Evolutionary conservation across 2,329 filamentous ascomycete genomes (phyloP).

Genomic region (Trichoderma koningii): DNA sequence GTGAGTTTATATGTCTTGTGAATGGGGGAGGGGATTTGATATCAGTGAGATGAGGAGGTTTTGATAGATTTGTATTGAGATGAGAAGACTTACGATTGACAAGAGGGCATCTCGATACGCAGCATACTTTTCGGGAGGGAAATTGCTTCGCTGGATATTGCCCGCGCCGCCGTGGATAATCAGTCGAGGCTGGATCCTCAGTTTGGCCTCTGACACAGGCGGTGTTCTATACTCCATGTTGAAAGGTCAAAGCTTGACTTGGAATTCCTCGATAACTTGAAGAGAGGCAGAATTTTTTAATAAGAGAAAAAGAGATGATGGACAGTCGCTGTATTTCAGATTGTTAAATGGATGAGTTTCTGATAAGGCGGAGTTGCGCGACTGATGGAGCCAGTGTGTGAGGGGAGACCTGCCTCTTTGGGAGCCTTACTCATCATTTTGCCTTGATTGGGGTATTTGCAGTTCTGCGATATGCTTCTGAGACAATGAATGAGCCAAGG

Average conservation of each 20-base stretch:
- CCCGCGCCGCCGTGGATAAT: slow-evolving; percentile 76
- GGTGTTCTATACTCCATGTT: slow-evolving; percentile 47
- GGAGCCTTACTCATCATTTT: background rate
- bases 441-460: too few species aligned
- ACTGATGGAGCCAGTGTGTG: background rate
- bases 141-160: slow-evolving; percentile 62
- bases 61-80: background rate
- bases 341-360: background rate
- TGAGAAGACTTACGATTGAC: slow-evolving; percentile 55
- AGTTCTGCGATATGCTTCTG: too few species aligned
- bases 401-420: slow-evolving; percentile 11
- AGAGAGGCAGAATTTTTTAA: too few species aligned
- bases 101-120: slow-evolving; percentile 63
- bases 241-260: background rate
- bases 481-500: too few species aligned
- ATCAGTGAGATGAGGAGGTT: background rate
- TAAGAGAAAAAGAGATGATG: background rate
- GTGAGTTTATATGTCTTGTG: background rate
- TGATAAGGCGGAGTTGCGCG: background rate
- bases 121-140: slow-evolving; percentile 59
- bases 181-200: slow-evolving; percentile 54
- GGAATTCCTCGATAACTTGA: too few species aligned
- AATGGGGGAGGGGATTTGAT: background rate
- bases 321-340: background rate
- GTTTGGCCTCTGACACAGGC: slow-evolving; percentile 9